Evolutionary conservation across 495 filamentous ascomycete genomes (phyloP), one percentile per base, ranked within the genome.

Genomic region (Penicillium cinerascens): DNA sequence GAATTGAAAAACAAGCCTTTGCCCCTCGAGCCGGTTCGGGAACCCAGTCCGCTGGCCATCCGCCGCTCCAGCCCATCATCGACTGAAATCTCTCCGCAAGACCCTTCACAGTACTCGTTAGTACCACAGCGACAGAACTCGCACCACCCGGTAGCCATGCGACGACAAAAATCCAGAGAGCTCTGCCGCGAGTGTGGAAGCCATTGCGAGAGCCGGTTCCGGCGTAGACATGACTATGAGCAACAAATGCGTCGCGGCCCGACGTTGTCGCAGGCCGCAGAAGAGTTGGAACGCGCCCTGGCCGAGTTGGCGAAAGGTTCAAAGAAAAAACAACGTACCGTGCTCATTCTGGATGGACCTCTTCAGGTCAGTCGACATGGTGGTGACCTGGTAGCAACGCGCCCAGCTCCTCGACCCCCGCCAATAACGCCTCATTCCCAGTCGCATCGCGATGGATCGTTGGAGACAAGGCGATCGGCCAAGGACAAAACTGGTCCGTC

Each of bases 1-100:
- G 58, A 71, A 21, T 22, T 66, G 20, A 70, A 65, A 44, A 75
- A 78, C 18, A 79, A 78, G 40, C 74, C 77, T n/a, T 59, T 79
- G n/a, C 77, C 78, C 5, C 65, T 65, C 17, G 74, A 72, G 16
- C 77, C 78, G 23, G 57, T 63, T 0, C 55, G 61, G 41, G 58
- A 57, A 43, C 54, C 72, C 49, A 60, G 63, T 6, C 70, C 74
- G 9, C 56, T 71, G 3, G 56, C 58, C 3, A 47, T 71, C 13
- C 61, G 65, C 23, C 60, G 54, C 23, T 51, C 52, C 20, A 41
- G 36, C 23, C 33, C 48, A 22, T n/a, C 40, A 18, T 40, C 48
- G 40, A 15, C 45, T n/a, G 23, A 39, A 17, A 9, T 35, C 3
- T 41, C 36, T 15, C 36, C 22, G 3, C 10, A 11, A 29, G 18